Conservation (phyloP, 225 moss, liverwort and hornwort species). For the Sphagnum contortum region DNA sequence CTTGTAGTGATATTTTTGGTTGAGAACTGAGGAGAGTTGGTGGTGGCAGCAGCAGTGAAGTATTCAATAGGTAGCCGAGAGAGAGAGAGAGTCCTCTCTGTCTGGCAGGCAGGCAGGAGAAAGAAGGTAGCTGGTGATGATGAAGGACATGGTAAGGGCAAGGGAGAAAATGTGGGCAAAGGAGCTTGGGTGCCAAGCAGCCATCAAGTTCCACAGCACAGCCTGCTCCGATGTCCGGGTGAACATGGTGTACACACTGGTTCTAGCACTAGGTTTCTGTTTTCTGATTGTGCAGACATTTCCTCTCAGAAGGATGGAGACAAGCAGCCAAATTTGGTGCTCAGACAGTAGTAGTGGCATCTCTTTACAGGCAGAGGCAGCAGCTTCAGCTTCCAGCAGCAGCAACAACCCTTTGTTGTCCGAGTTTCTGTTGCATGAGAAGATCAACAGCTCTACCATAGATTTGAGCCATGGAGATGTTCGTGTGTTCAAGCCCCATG, state of each 20-base stretch:
- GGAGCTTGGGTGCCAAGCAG: slow-evolving; percentile 51
- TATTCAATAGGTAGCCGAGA: no score
- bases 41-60: no score
- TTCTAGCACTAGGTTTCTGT: slow-evolving; percentile 19
- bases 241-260: slow-evolving; percentile 24
- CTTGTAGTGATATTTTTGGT: no score
- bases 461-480: slow-evolving; percentile 18
- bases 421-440: slow-evolving; percentile 12
- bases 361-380: neutral
- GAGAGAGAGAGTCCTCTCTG: no score
- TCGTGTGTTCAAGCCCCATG: slow-evolving; percentile 39
- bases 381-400: neutral
- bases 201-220: slow-evolving; percentile 31
- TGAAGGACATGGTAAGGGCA: slow-evolving; percentile 4
- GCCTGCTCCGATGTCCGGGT: slow-evolving; percentile 36
- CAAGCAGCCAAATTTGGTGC: slow-evolving; percentile 13
- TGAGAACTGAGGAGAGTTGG: no score
- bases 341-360: neutral
- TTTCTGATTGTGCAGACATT: slow-evolving; percentile 32
- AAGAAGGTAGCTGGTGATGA: no score
- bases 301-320: slow-evolving; percentile 15
- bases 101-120: no score
- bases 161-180: slow-evolving; percentile 33
- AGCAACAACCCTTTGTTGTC: slow-evolving; percentile 1
- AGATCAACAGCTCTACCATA: slow-evolving; percentile 14